phyloP scores from a whole-genome alignment of 202 grass and related monocot species.

The Schoenoplectus tabernaemontani region DNA sequence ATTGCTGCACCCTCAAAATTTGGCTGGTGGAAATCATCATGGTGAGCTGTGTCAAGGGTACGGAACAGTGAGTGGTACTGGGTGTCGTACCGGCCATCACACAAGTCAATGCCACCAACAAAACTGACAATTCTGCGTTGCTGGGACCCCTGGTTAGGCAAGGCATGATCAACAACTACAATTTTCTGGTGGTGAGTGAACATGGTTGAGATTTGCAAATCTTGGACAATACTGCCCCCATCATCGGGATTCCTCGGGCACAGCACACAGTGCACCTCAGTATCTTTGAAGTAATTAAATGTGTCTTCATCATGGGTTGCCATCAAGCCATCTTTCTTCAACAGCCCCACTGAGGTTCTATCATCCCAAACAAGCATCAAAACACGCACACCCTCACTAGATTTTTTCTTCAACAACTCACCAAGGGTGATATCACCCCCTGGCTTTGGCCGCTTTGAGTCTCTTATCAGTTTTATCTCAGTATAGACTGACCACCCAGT shows the following conservation, averaged over 20 bases:
- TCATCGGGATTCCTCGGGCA: constrained; percentile 83
- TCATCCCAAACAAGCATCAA: constrained; percentile 98
- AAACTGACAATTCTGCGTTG: constrained; percentile 75
- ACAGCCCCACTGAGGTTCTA: constrained; percentile 59
- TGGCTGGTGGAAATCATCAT: constrained; percentile 81
- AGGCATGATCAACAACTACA: constrained; percentile 75
- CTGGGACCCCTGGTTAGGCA: constrained; percentile 50
- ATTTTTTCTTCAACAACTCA: constrained; percentile 89
- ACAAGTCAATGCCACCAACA: constrained; percentile 81
- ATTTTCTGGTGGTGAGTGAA: constrained; percentile 97
- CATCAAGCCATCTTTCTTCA: constrained; percentile 76
- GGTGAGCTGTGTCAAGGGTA: constrained; percentile 66
- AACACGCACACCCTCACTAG: constrained; percentile 67
- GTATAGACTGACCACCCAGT: constrained; percentile 93
- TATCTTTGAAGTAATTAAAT: constrained; percentile 45
- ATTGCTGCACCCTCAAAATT: constrained; percentile 36
- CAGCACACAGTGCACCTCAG: constrained; percentile 61
- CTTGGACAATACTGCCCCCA: constrained; percentile 58
- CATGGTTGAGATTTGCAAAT: constrained; percentile 53
- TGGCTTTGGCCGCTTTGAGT: constrained; percentile 37
- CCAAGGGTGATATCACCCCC: constrained; percentile 62
- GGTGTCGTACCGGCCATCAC: constrained; percentile 86
- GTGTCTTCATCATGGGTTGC: constrained; percentile 81
- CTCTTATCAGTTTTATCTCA: constrained; percentile 62
- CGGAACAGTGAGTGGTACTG: constrained; percentile 88